These are phyloP conservation scores for Trichoderma brevicompactum DNA, from an alignment of 2,329 filamentous ascomycete species.

Conservation along the genomic window DNA sequence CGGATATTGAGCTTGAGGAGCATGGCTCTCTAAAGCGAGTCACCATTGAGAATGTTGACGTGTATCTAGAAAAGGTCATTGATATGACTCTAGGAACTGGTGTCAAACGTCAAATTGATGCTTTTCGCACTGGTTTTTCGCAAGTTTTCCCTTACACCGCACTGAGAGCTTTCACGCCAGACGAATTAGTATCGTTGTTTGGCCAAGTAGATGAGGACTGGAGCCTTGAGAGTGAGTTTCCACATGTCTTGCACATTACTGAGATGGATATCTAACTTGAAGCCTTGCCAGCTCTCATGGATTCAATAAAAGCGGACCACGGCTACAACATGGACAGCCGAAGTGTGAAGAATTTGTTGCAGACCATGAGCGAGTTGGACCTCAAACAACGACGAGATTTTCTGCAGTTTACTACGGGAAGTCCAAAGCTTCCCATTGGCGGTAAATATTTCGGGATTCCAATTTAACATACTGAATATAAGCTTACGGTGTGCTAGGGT, in stretches of 20 bases:
- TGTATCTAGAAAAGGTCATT: constrained; percentile 86
- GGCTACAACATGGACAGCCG: constrained; percentile 98
- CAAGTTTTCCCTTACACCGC: constrained; percentile 96
- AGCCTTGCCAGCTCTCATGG: constrained; percentile 75
- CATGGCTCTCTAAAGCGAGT: constrained; percentile 76
- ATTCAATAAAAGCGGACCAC: constrained; percentile 98
- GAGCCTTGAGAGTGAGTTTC: constrained; percentile 85
- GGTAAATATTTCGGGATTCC: constrained; percentile 57
- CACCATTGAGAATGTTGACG: constrained; percentile 87
- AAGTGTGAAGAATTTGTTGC: constrained; percentile 89
- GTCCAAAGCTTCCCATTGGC: constrained; percentile 96
- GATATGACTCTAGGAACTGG: constrained; percentile 90
- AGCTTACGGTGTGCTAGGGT: constrained; percentile 64
- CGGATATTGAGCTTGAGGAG: constrained; percentile 78
- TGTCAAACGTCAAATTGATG: constrained; percentile 85
- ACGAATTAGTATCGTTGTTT: constrained; percentile 93
- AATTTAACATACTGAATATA: background rate
- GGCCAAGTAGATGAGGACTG: constrained; percentile 93
- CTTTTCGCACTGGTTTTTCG: constrained; percentile 89
- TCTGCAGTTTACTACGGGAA: constrained; percentile 96
- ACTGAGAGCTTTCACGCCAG: constrained; percentile 89
- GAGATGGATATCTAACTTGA: constrained; percentile 27
- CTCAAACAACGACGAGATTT: constrained; percentile 83
- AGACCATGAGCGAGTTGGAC: constrained; percentile 89
- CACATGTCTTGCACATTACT: constrained; percentile 1